phyloP scores from a whole-genome alignment of 192 early-diverging fungal species.

The Rhizoclosmatium globosum region DNA sequence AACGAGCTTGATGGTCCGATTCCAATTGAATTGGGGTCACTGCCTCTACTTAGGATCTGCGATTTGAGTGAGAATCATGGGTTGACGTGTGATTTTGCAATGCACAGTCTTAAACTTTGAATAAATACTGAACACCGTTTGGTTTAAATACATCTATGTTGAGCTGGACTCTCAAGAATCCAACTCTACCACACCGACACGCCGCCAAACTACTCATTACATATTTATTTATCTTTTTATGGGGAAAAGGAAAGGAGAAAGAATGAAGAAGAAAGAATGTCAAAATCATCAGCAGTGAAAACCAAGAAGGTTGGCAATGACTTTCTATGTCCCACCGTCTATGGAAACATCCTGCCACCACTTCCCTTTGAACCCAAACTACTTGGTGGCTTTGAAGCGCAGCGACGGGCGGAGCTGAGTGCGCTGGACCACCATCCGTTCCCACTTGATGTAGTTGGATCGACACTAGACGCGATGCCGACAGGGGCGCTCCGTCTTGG shows the following conservation, averaged over 20 bases:
- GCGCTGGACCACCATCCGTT: background rate
- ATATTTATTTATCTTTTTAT: too few relatives aligned
- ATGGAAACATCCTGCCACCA: slow-evolving; percentile 34
- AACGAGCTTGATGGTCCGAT: background rate
- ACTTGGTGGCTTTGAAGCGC: background rate
- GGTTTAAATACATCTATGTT: too few relatives aligned
- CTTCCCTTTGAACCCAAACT: slow-evolving; percentile 44
- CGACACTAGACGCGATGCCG: background rate
- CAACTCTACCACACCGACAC: too few relatives aligned
- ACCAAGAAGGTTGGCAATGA: slow-evolving; percentile 37
- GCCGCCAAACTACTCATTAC: too few relatives aligned
- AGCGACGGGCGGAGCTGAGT: slow-evolving; percentile 11
- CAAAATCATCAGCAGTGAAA: background rate
- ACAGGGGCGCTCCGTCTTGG: slow-evolving; percentile 18
- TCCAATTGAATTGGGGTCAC: background rate
- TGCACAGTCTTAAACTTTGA: too few relatives aligned
- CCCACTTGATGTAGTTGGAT: background rate
- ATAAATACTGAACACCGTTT: too few relatives aligned
- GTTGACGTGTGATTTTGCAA: too few relatives aligned
- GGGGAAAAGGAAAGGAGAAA: background rate
- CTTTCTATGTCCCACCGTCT: slow-evolving; percentile 32
- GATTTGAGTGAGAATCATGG: too few relatives aligned
- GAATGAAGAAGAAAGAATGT: background rate
- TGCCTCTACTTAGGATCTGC: background rate
- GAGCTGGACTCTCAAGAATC: too few relatives aligned